Conservation (phyloP, 768 basidiomycete genomes). For the Pulveroboletus sp. region DNA sequence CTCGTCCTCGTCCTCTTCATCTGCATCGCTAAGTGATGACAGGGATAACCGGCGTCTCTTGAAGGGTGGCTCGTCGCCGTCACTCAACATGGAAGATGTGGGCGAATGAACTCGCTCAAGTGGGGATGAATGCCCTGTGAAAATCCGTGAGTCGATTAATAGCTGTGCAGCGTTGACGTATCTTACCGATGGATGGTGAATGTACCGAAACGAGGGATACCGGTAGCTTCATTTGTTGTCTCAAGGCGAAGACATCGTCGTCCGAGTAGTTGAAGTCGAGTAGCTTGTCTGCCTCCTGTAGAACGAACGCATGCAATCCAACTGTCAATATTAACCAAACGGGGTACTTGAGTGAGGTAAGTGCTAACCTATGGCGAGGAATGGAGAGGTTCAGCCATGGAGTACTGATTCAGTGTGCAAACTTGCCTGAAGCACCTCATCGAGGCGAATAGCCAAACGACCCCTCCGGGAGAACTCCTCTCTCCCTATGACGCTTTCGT, state of each 20-base stretch:
- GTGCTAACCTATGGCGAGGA: slow-evolving; percentile 20
- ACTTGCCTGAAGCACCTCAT: slow-evolving; percentile 73
- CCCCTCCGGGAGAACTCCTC: slow-evolving; percentile 68
- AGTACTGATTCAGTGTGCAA: background rate
- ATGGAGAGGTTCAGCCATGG: slow-evolving; percentile 13
- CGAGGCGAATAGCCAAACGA: slow-evolving; percentile 72
- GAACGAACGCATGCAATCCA: slow-evolving; percentile 3
- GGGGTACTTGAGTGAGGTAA: slow-evolving; percentile 6
- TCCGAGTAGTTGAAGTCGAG: slow-evolving; percentile 78
- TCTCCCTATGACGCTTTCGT: slow-evolving; percentile 48
- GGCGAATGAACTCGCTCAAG: slow-evolving; percentile 15
- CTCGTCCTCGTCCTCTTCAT: slow-evolving; percentile 46
- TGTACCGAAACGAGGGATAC: slow-evolving; percentile 47
- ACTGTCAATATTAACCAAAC: slow-evolving; percentile 15
- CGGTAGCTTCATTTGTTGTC: slow-evolving; percentile 62
- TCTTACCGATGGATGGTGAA: slow-evolving; percentile 51
- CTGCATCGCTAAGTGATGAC: slow-evolving; percentile 46
- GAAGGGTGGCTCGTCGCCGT: slow-evolving; percentile 41
- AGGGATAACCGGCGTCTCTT: slow-evolving; percentile 56
- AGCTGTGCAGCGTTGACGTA: background rate
- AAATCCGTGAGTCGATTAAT: slow-evolving; percentile 1
- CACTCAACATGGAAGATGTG: slow-evolving; percentile 42
- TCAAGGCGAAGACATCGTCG: slow-evolving; percentile 61
- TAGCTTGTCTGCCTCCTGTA: slow-evolving; percentile 70
- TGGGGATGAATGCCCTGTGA: slow-evolving; percentile 25